A percentile compares a stretch with the other conserved stretches of the same genome.
phyloP scores from a whole-genome alignment of 495 filamentous ascomycete species.

The Penicillium cosmopolitanum region DNA sequence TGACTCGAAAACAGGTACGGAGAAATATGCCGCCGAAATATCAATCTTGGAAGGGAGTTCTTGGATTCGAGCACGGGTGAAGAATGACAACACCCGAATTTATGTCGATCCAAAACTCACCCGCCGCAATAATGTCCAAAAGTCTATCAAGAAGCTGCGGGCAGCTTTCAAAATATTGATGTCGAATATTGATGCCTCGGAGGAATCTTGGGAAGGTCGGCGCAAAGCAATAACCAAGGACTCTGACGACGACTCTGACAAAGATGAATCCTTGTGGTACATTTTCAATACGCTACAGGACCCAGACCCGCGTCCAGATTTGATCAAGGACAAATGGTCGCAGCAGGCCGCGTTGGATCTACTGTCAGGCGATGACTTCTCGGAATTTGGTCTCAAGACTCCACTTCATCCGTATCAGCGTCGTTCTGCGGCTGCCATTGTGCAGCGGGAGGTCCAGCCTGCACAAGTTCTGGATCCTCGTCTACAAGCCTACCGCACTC shows the following conservation, averaged over 20 bases:
- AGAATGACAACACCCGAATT: conserved; percentile 50
- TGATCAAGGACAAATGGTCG: conserved; percentile 58
- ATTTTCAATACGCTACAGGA: conserved; percentile 86
- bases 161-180: conserved; percentile 56
- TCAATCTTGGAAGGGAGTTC: conserved; percentile 27
- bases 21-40: conserved; percentile 29
- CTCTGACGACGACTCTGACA: conserved; percentile 16
- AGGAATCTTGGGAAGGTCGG: conserved; percentile 59
- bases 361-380: conserved; percentile 42
- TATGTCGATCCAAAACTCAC: conserved; percentile 72
- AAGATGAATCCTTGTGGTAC: conserved; percentile 71
- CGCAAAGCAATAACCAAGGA: conserved; percentile 11
- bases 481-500: conserved; percentile 58
- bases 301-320: conserved; percentile 60
- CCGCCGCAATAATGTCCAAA: conserved; percentile 51
- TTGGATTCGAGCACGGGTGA: conserved; percentile 38
- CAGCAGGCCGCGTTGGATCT: conserved; percentile 65
- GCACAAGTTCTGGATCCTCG: conserved; percentile 73
- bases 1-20: neutral
- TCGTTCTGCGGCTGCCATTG: conserved; percentile 81
- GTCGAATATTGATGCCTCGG: conserved; percentile 58
- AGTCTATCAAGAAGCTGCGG: conserved; percentile 43
- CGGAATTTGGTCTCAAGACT: conserved; percentile 66
- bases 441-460: conserved; percentile 76
- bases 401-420: conserved; percentile 78